Percentiles rank a stretch among this genome's conserved stretches.
Evolutionary conservation across 352 stramenopile species (phyloP).

Genomic region (Pythium guiyangense): DNA sequence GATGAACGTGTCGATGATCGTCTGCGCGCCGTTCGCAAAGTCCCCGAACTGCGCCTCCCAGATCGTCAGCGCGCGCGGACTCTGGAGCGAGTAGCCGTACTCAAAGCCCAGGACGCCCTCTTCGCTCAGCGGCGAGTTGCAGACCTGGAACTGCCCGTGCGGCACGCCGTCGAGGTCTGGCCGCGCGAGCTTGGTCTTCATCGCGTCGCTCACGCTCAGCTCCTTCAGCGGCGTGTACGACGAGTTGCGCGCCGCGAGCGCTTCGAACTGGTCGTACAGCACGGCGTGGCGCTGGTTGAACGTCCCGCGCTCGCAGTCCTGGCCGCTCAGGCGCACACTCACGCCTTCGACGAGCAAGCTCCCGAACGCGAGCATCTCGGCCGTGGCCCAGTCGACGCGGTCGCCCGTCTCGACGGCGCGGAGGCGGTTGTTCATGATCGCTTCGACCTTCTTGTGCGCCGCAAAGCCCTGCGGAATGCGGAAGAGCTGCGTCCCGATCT

Average conservation of each 20-base stretch:
- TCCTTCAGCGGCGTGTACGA: slow-evolving; percentile 95
- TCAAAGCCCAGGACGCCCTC: slow-evolving; percentile 85
- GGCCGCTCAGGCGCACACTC: slow-evolving; percentile 80
- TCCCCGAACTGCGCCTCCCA: slow-evolving; percentile 93
- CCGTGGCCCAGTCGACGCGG: slow-evolving; percentile 86
- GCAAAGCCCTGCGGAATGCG: slow-evolving; percentile 78
- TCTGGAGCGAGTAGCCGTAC: slow-evolving; percentile 84
- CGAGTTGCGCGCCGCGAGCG: slow-evolving; percentile 68
- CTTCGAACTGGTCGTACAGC: slow-evolving; percentile 84
- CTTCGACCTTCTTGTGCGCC: slow-evolving; percentile 82
- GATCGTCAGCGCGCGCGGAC: slow-evolving; percentile 66
- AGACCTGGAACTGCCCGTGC: slow-evolving; percentile 60
- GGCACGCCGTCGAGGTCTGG: slow-evolving; percentile 33
- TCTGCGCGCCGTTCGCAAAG: slow-evolving; percentile 87
- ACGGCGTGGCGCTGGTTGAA: slow-evolving; percentile 90
- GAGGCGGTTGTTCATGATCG: slow-evolving; percentile 83
- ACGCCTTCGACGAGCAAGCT: slow-evolving; percentile 81
- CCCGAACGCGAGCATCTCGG: slow-evolving; percentile 84
- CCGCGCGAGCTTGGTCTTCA: slow-evolving; percentile 38
- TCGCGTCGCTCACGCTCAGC: slow-evolving; percentile 31
- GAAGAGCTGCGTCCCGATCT: slow-evolving; percentile 74
- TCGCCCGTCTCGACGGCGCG: slow-evolving; percentile 75
- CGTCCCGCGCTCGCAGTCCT: slow-evolving; percentile 88
- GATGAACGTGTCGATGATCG: slow-evolving; percentile 87
- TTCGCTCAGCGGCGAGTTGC: slow-evolving; percentile 81